Percentiles rank a stretch among this genome's conserved stretches.
These are phyloP conservation scores for Paramecium octaurelia DNA, from an alignment of 73 alveolate species.

Conservation along the genomic window DNA sequence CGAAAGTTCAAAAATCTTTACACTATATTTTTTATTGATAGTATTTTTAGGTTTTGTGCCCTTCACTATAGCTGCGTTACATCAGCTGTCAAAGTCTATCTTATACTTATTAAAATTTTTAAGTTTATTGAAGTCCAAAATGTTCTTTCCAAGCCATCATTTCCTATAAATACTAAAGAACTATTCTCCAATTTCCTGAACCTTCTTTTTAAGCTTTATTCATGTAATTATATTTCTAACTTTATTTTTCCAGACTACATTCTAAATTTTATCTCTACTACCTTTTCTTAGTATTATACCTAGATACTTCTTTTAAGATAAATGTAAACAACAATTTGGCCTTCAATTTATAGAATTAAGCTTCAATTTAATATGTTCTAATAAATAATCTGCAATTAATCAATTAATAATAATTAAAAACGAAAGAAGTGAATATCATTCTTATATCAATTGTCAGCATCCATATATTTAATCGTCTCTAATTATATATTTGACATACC, in stretches of 20 bases:
- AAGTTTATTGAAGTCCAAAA: background rate
- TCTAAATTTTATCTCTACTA: background rate
- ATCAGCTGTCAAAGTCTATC: background rate
- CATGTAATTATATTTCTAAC: background rate
- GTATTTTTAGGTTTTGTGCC: background rate
- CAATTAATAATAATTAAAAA: background rate
- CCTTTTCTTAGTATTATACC: background rate
- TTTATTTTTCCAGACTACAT: background rate
- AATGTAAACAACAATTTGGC: background rate
- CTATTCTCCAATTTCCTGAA: background rate
- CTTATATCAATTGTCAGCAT: too few species aligned
- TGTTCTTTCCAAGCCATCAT: background rate
- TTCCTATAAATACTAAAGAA: background rate
- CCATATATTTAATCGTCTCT: constrained; percentile 15
- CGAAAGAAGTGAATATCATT: background rate
- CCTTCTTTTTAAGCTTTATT: background rate
- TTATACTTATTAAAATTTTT: background rate
- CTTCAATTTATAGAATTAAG: background rate
- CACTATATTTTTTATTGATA: background rate
- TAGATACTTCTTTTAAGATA: background rate
- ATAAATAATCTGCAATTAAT: background rate
- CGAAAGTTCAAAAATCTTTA: background rate
- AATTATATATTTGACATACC: background rate
- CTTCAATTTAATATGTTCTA: background rate
- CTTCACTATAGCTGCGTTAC: background rate